Base-by-base conservation (phyloP, 2,329 filamentous ascomycete genomes). In the Botryosphaeria dothidea region DNA sequence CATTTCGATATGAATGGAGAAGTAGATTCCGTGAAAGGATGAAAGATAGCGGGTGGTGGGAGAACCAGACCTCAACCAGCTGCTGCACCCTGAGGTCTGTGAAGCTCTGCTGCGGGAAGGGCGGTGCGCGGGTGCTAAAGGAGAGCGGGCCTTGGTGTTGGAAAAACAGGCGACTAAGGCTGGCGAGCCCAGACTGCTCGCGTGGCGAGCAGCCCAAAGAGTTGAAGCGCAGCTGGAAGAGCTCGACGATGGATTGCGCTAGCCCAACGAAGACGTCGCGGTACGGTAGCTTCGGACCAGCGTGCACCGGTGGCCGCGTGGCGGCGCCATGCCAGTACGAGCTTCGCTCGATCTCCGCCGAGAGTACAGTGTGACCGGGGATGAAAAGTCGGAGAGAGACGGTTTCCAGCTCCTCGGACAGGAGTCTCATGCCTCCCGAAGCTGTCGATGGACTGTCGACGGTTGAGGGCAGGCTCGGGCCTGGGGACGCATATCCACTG, bases 51-150 rank as follows among this genome's bases (percentile, higher is more conserved):
- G 79, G 79, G 49, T 81, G 79, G 13, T 72, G 67, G 0, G 75
- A 78, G 64, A 77, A 81, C 79, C 79, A 81, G 25, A 81, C 73
- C 57, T 81, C 79, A 48, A 81, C 75, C 25, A 81, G 49, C 58
- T 72, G 70, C 46, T 25, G 57, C 49, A 65, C 66, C 5, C 41
- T 41, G 3, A 25, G 52, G 15, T 56, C 34, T 31, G 19, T 41
- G 21, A 56, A 56, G 34, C 31, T 56, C 34, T 41, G 52, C 7
- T 21, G 52, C 52, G 52, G 52, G 13, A 56, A 41, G 21, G 31
- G 19, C 21, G 31, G 34, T 4, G 52, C 52, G 15, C 34, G 36
- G 5, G 36, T 3, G 11, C 31, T n/a, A 19, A 56, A 56, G n/a
- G 52, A 25, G 11, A 17, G 31, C 19, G 21, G 31, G 21, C 19